Evolutionary conservation across 495 filamentous ascomycete genomes (phyloP).

Genomic region (Chlorociboria aeruginascens): DNA sequence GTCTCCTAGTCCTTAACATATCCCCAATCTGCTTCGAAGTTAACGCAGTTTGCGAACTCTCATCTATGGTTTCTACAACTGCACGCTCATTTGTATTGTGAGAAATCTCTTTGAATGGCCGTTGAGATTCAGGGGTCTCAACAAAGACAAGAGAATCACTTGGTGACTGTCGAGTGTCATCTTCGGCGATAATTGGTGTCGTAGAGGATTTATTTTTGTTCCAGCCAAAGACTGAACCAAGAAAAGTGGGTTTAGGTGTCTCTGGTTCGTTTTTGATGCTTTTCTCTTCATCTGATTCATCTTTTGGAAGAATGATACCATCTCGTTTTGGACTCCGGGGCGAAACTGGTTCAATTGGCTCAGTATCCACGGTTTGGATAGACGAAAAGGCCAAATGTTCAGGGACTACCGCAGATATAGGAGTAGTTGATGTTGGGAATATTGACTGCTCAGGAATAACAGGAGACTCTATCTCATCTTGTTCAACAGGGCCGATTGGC

Average conservation of each 20-base stretch:
- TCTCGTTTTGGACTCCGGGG: constrained; percentile 34
- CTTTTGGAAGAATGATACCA: constrained; percentile 35
- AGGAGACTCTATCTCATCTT: neutral
- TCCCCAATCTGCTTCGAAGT: constrained; percentile 63
- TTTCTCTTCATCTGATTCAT: constrained; percentile 14
- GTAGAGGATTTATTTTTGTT: constrained; percentile 25
- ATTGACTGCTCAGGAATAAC: constrained; percentile 2
- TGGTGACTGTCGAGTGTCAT: constrained; percentile 36
- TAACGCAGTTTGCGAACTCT: constrained; percentile 61
- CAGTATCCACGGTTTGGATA: constrained; percentile 25
- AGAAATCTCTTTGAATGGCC: constrained; percentile 31
- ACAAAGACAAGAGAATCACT: constrained; percentile 20
- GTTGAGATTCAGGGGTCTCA: constrained; percentile 28
- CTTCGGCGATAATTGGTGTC: constrained; percentile 39
- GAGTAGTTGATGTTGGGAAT: constrained; percentile 20
- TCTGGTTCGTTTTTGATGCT: constrained; percentile 15
- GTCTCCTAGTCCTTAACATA: constrained; percentile 37
- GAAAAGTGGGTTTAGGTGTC: constrained; percentile 24
- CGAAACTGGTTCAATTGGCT: constrained; percentile 23
- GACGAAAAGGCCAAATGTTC: constrained; percentile 23
- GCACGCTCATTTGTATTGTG: constrained; percentile 24
- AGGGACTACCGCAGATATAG: constrained; percentile 13
- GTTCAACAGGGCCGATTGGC: constrained; percentile 15
- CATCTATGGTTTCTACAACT: constrained; percentile 41
- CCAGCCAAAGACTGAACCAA: constrained; percentile 33